Percentiles rank a stretch among this genome's conserved stretches.
These are phyloP conservation scores for Starmerella geochares DNA, from an alignment of 805 yeast genomes.

Conservation along the genomic window DNA sequence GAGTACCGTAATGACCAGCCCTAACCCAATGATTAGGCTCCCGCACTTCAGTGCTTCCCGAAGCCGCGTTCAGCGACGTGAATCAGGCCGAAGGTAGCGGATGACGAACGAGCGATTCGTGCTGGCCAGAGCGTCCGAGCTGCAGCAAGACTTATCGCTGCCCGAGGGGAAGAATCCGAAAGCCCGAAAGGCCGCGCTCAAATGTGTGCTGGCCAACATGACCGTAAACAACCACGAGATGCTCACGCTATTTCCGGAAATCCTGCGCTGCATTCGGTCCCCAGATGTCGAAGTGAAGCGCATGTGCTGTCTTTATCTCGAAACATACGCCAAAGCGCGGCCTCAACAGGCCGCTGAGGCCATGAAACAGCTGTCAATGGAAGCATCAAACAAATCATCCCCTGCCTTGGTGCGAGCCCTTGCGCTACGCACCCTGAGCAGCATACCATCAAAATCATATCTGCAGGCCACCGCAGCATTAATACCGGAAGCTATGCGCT, in stretches of 20 bases:
- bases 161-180: constrained; percentile 33
- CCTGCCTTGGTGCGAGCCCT: constrained; percentile 46
- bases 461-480: constrained; percentile 38
- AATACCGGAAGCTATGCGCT: constrained; percentile 35
- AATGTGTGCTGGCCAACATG: constrained; percentile 71
- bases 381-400: constrained; percentile 37
- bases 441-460: constrained; percentile 48
- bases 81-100: not conserved
- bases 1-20: no score
- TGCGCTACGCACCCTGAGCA: constrained; percentile 53
- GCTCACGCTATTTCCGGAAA: constrained; percentile 54
- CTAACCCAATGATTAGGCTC: not conserved
- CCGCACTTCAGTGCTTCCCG: no score
- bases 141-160: constrained; percentile 30
- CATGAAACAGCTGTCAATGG: constrained; percentile 45
- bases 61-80: not conserved
- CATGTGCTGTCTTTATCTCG: constrained; percentile 57
- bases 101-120: constrained; percentile 17
- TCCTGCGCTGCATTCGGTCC: constrained; percentile 39
- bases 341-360: constrained; percentile 49
- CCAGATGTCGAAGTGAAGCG: constrained; percentile 62
- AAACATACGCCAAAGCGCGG: constrained; percentile 48
- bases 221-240: constrained; percentile 75
- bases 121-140: constrained; percentile 31
- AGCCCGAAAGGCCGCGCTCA: constrained; percentile 42